Percentiles rank a stretch among this genome's conserved stretches.
phyloP scores from a whole-genome alignment of 306 rosid genomes.

The Begonia peltatifolia region DNA sequence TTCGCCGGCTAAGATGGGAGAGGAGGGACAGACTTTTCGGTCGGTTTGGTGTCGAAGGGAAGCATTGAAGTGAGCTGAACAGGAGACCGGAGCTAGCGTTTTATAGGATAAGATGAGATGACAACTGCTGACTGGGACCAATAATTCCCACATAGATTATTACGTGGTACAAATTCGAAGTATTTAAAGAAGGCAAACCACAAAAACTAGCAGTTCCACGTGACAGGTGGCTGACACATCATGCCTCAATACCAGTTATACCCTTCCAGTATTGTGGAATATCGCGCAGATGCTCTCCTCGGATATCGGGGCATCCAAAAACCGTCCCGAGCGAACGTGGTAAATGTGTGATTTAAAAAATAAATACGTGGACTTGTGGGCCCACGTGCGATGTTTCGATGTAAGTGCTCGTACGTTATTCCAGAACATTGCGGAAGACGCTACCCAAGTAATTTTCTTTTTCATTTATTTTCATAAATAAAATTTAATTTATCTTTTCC shows the following conservation, averaged over 20 bases:
- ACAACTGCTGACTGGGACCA: constrained; percentile 29
- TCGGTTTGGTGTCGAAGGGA: background rate
- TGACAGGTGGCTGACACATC: constrained; percentile 16
- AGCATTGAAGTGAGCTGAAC: background rate
- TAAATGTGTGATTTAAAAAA: constrained; percentile 8
- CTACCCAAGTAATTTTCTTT: no score
- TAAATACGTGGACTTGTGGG: no score
- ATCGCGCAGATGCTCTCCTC: constrained; percentile 18
- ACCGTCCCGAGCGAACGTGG: constrained; percentile 9
- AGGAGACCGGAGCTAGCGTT: constrained; percentile 7
- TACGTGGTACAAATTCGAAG: constrained; percentile 10
- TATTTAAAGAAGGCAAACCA: constrained; percentile 5
- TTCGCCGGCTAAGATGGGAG: constrained; percentile 16
- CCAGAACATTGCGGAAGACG: no score
- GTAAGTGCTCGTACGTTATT: no score
- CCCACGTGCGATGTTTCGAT: no score
- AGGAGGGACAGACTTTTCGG: background rate
- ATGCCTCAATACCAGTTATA: background rate
- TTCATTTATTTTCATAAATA: no score
- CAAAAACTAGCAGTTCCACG: constrained; percentile 2
- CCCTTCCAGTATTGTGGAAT: constrained; percentile 8
- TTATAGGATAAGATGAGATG: constrained; percentile 18
- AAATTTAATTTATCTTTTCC: no score
- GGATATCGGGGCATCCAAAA: constrained; percentile 16
- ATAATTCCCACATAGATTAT: constrained; percentile 16